A percentile compares a stretch with the other conserved stretches of the same genome.
phyloP scores from a whole-genome alignment of 306 rosid genomes.

The Fragaria iinumae region DNA sequence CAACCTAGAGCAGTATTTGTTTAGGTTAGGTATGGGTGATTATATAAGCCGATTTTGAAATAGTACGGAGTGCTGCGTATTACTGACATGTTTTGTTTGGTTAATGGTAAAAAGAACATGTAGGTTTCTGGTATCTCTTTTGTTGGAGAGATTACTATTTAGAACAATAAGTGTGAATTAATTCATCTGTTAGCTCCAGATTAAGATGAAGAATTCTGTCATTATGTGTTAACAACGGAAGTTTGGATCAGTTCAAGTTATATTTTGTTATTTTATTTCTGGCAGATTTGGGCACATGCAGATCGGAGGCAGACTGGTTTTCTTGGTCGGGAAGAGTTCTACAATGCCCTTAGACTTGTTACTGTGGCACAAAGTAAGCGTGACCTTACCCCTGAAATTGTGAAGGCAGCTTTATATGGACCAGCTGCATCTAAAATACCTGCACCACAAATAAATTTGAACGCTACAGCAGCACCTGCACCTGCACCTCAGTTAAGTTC shows the following conservation, averaged over 20 bases:
- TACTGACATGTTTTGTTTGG: neutral
- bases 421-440: constrained; percentile 95
- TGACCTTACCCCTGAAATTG: constrained; percentile 79
- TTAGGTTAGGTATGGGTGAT: neutral
- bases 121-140: constrained; percentile 1
- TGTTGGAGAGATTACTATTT: neutral
- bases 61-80: neutral
- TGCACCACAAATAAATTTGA: constrained; percentile 75
- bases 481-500: constrained; percentile 47
- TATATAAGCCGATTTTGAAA: neutral
- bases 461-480: constrained; percentile 40
- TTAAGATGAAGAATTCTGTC: neutral
- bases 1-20: neutral
- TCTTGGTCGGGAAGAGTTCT: constrained; percentile 86
- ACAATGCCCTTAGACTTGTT: constrained; percentile 95
- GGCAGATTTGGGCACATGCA: constrained; percentile 87
- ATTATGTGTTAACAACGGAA: neutral
- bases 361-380: constrained; percentile 98
- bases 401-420: constrained; percentile 87
- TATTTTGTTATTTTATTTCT: constrained; percentile 22
- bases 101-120: neutral
- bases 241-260: constrained; percentile 7
- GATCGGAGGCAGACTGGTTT: constrained; percentile 70
- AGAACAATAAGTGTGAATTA: neutral
- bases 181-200: neutral